These are phyloP conservation scores for Collybiopsis confluens DNA, from an alignment of 768 basidiomycete species.

Conservation along the genomic window DNA sequence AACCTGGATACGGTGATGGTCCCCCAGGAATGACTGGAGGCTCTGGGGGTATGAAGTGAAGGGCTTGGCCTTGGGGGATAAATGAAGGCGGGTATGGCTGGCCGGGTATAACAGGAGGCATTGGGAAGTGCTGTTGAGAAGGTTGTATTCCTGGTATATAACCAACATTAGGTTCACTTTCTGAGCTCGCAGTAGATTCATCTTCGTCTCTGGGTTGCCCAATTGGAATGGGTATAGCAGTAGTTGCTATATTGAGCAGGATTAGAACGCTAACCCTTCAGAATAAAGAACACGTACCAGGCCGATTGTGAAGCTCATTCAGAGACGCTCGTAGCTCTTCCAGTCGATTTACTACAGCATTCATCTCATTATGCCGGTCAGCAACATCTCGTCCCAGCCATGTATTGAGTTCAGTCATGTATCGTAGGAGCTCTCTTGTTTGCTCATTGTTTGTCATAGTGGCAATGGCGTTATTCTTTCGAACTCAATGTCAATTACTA, in stretches of 20 bases:
- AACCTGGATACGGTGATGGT: conserved; percentile 15
- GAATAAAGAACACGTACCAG: background rate
- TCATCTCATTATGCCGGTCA: conserved; percentile 73
- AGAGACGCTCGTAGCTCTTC: conserved; percentile 37
- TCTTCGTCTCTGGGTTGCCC: background rate
- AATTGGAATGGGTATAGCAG: background rate
- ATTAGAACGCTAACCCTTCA: background rate
- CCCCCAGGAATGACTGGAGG: conserved; percentile 19
- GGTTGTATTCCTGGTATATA: conserved; percentile 1
- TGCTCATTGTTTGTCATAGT: conserved; percentile 75
- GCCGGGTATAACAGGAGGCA: conserved; percentile 7
- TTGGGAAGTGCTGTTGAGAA: background rate
- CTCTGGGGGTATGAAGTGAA: conserved; percentile 10
- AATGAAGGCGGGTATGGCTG: background rate
- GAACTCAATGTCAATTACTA: conserved; percentile 8
- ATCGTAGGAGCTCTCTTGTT: conserved; percentile 75
- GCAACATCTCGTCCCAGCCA: conserved; percentile 79
- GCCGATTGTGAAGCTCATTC: conserved; percentile 1
- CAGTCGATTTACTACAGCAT: conserved; percentile 46
- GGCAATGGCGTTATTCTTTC: conserved; percentile 70
- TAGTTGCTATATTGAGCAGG: background rate
- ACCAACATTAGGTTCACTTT: background rate
- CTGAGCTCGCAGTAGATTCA: background rate
- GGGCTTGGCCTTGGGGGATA: conserved; percentile 1
- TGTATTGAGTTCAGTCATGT: conserved; percentile 70